phyloP scores from a whole-genome alignment of 2,329 filamentous ascomycete genomes.

The Diaporthe destruens region DNA sequence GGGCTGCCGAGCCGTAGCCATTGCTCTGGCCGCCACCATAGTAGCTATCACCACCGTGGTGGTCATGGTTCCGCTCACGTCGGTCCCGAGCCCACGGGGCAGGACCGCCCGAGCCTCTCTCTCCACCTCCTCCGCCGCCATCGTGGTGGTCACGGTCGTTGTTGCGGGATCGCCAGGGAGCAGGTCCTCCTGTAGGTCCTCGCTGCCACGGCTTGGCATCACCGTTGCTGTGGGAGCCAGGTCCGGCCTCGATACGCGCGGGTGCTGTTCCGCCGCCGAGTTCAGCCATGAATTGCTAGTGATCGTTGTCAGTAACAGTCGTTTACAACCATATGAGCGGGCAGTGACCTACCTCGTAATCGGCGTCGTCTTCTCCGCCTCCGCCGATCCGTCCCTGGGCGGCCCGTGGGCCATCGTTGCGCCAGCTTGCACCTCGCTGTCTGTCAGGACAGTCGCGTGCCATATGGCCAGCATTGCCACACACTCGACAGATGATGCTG shows the following conservation, averaged over 20 bases:
- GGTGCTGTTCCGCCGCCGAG: constrained; percentile 79
- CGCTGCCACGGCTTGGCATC: constrained; percentile 90
- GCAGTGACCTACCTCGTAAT: constrained; percentile 84
- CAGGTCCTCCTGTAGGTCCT: constrained; percentile 84
- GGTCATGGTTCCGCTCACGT: constrained; percentile 61
- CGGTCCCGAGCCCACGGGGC: constrained; percentile 75
- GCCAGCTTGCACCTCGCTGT: constrained; percentile 91
- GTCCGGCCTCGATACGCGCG: constrained; percentile 88
- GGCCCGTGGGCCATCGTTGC: constrained; percentile 76
- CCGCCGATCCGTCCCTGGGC: constrained; percentile 80
- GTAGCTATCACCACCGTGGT: constrained; percentile 58
- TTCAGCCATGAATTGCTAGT: constrained; percentile 95
- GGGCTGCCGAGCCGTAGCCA: constrained; percentile 48
- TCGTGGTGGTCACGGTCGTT: constrained; percentile 64
- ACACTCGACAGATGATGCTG: constrained; percentile 98
- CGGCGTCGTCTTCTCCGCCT: constrained; percentile 79
- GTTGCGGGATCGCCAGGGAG: constrained; percentile 78
- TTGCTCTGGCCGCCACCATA: constrained; percentile 59
- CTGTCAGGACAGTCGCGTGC: constrained; percentile 96
- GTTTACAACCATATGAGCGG: background rate
- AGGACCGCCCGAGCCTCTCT: constrained; percentile 57
- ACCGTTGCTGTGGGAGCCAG: constrained; percentile 67
- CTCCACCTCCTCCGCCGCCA: constrained; percentile 43
- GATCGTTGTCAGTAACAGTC: constrained; percentile 55
- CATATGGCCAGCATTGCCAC: constrained; percentile 98